phyloP scores from a whole-genome alignment of 2,329 filamentous ascomycete genomes.

The Pleoardoris graminearum region DNA sequence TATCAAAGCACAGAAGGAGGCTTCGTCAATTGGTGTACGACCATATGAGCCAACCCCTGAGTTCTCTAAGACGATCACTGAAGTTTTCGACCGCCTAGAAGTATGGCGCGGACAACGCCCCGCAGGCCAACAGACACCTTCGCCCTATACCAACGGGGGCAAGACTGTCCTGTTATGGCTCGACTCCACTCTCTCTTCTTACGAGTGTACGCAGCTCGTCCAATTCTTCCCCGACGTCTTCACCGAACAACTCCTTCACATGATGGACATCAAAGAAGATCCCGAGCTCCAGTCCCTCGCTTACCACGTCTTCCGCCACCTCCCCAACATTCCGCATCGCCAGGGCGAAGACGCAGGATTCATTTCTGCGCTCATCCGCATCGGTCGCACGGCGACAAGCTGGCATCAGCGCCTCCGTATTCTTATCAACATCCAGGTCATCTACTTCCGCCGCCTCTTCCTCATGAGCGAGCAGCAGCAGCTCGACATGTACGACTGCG shows the following conservation, averaged over 20 bases:
- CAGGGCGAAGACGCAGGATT: conserved; percentile 83
- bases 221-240: conserved; percentile 89
- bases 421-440: conserved; percentile 96
- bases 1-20: conserved; percentile 74
- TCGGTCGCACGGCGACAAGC: conserved; percentile 79
- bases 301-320: conserved; percentile 94
- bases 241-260: conserved; percentile 91
- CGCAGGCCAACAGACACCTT: conserved; percentile 89
- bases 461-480: conserved; percentile 76
- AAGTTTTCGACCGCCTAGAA: conserved; percentile 79
- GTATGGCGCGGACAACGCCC: conserved; percentile 82
- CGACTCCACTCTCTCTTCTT: conserved; percentile 84
- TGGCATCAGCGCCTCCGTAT: conserved; percentile 97
- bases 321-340: conserved; percentile 93
- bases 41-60: conserved; percentile 80
- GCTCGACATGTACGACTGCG: conserved; percentile 80
- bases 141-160: conserved; percentile 90
- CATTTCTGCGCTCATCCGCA: conserved; percentile 81
- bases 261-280: conserved; percentile 99
- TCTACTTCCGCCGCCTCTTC: conserved; percentile 97
- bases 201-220: conserved; percentile 88
- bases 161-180: conserved; percentile 97
- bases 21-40: conserved; percentile 80
- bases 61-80: conserved; percentile 70
- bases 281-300: conserved; percentile 91